Percentiles rank a stretch among this genome's conserved stretches.
Evolutionary conservation across 768 basidiomycete species (phyloP).

Genomic region (Neoboletus magnificus): DNA sequence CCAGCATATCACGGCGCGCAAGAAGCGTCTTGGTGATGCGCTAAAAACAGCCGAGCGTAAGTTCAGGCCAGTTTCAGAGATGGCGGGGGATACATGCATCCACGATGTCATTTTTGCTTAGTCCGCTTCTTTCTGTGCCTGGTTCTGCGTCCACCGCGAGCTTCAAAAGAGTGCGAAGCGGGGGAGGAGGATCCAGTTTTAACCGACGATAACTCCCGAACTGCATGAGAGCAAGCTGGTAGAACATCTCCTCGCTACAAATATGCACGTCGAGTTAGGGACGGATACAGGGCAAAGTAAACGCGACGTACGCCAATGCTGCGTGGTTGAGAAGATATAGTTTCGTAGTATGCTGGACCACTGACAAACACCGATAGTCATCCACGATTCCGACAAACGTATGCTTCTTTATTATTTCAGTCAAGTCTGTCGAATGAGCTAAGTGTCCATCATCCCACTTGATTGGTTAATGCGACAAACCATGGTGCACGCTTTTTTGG

Average conservation of each 20-base stretch:
- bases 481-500: constrained; percentile 59
- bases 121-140: constrained; percentile 43
- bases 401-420: constrained; percentile 81
- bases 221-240: constrained; percentile 88
- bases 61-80: neutral
- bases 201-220: constrained; percentile 80
- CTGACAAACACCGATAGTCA: constrained; percentile 62
- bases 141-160: constrained; percentile 76
- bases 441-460: neutral
- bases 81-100: constrained; percentile 47
- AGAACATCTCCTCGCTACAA: constrained; percentile 86
- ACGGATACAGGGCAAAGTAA: neutral
- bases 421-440: constrained; percentile 52
- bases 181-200: constrained; percentile 79
- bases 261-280: neutral
- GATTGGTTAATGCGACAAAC: constrained; percentile 41
- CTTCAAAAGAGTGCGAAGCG: constrained; percentile 63
- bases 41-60: constrained; percentile 34
- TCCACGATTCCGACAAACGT: constrained; percentile 93
- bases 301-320: constrained; percentile 65
- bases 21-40: constrained; percentile 61
- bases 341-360: constrained; percentile 86
- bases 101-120: constrained; percentile 62
- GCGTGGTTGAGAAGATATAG: constrained; percentile 89
- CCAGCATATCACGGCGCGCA: constrained; percentile 73